Base-by-base conservation (phyloP, 805 yeast species). In the Cyberlindnera mycetangii region DNA sequence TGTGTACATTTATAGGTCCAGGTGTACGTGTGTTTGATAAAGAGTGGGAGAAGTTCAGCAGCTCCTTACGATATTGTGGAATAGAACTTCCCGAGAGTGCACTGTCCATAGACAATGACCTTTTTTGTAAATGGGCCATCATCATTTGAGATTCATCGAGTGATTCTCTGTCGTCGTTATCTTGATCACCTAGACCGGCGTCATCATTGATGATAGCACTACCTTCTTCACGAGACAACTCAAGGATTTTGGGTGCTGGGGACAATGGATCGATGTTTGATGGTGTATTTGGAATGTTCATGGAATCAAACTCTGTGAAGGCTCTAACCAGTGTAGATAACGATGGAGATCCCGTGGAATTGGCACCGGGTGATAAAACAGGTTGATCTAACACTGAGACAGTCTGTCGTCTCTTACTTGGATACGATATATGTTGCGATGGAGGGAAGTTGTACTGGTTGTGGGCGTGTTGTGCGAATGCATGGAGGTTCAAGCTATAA, bases 31-130 rank as follows among this genome's bases (percentile, higher is more conserved):
- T 34, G 19, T 44, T 31, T 5, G 49, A 37, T 4, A 49, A 22
- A 5, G 55, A 42, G 18, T 48, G 46, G 2, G 59, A 48, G 30
- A 52, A 47, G 2, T 47, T 37, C 15, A 54, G 12, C 2, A 57
- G 37, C 18, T 57, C 61, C 21, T 45, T 38, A 7, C 61, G 45
- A 30, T 56, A 56, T 32, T 55, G 52, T n/a, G 60, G 59, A 16
- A 54, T 32, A 3, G 60, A 53, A 7, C 48, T 40, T 17, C 33
- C 42, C 1, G 52, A 42, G 3, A 49, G 27, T n/a, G 50, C 51
- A 19, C 58, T 52, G 22, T 52, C 55, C 39, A 56, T 39, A 0
- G 62, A 55, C 4, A 38, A 19, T 1, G 58, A 42, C 32, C 59
- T 45, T 32, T 43, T 47, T 3, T 46, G 44, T 2, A 39, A 9